Percentiles rank a stretch among this genome's conserved stretches.
phyloP scores from a whole-genome alignment of 148 eudicot genomes.

The Cornus florida region DNA sequence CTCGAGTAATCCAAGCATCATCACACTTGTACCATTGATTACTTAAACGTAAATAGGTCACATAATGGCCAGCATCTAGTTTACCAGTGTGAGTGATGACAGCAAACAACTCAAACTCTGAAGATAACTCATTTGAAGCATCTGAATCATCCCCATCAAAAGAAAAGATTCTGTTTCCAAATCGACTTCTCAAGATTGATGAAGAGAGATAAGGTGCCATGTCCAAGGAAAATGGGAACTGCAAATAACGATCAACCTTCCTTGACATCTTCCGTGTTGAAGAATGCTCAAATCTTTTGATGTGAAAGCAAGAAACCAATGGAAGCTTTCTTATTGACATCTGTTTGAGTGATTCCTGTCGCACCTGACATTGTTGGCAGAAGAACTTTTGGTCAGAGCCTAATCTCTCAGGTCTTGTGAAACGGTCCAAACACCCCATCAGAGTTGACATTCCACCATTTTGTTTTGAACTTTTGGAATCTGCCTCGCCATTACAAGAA shows the following conservation, averaged over 20 bases:
- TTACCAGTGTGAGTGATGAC: conserved; percentile 71
- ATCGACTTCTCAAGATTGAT: conserved; percentile 64
- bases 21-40: conserved; percentile 87
- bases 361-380: conserved; percentile 73
- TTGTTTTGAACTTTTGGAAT: conserved; percentile 25
- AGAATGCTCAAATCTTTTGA: conserved; percentile 79
- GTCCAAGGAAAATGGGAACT: conserved; percentile 75
- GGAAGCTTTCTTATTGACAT: conserved; percentile 84
- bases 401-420: conserved; percentile 69
- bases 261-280: conserved; percentile 49
- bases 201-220: conserved; percentile 81
- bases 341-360: conserved; percentile 81
- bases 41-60: conserved; percentile 68
- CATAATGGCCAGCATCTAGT: conserved; percentile 73
- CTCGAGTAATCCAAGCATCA: conserved; percentile 80
- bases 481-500: conserved; percentile 43
- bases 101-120: conserved; percentile 81
- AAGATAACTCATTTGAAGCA: conserved; percentile 46
- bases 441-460: conserved; percentile 41
- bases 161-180: conserved; percentile 59
- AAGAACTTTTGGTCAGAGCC: conserved; percentile 78
- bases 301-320: conserved; percentile 77
- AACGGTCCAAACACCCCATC: conserved; percentile 68
- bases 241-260: conserved; percentile 69
- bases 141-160: conserved; percentile 51